Evolutionary conservation across 1,284 basidiomycete genomes (phyloP), one percentile per base, ranked within the genome.

Genomic region (Trichosporon faecale): DNA sequence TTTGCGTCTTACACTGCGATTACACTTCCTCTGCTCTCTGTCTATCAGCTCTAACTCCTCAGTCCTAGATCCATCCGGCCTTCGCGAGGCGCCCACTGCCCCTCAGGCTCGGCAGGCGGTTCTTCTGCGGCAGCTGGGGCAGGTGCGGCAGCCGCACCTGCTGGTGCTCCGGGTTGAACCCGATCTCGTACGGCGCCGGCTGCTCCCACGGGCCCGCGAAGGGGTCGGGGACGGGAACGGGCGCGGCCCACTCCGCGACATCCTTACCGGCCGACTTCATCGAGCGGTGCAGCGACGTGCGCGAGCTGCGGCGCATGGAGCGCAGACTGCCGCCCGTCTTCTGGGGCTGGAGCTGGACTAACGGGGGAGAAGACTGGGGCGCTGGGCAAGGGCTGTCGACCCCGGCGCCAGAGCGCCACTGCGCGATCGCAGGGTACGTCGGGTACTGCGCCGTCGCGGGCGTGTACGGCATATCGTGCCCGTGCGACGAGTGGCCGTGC

Each of bases 11-110:
- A 12, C 33, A 16, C 5, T 64, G 33, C 21, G 21, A 21, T 14
- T 16, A 64, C 21, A 27, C 14, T 7, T 6, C 14, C n/a, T 35
- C 35, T 12, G 11, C 37, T 12, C 33, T 44, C 14, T 9, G 9
- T 16, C 63, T 37, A n/a, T 31, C 37, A 40, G 37, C 33, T 40
- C 27, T 29, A 57, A 14, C 9, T 25, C 23, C 16, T 8, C n/a
- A n/a, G n/a, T n/a, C n/a, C 31, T 60, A 66, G 46, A 71, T 68
- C 70, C 67, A 68, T 21, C 70, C 61, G 25, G 66, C 69, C 70
- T 68, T 65, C n/a, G 64, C 64, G n/a, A 68, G 65, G 40, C 64
- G 55, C 3, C 27, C 55, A 27, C 14, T 60, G 25, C 55, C 55
- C 16, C 55, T 11, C 4, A 60, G 55, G 14, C 55, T 60, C 4